A percentile compares a stretch with the other conserved stretches of the same genome.
phyloP scores from a whole-genome alignment of 2,329 filamentous ascomycete species.

The Ascochyta rabiei region DNA sequence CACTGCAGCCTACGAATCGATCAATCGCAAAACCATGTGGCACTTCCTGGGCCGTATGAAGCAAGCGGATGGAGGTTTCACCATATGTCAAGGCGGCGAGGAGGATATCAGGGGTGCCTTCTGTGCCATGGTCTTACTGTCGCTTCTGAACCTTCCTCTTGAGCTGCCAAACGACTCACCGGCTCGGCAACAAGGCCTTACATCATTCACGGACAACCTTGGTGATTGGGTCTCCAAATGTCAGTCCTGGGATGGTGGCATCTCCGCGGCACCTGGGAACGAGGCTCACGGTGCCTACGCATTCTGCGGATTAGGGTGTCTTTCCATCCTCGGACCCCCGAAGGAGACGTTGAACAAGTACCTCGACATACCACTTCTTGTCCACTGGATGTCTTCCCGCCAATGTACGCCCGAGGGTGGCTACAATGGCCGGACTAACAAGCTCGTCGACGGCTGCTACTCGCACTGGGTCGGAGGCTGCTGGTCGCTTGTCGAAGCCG shows the following conservation, averaged over 20 bases:
- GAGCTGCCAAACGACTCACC: constrained; percentile 76
- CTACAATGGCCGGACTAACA: constrained; percentile 93
- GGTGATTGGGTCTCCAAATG: constrained; percentile 82
- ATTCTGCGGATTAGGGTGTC: constrained; percentile 88
- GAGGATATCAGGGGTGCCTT: constrained; percentile 94
- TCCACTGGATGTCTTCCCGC: constrained; percentile 86
- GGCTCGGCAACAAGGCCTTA: constrained; percentile 66
- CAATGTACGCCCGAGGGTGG: constrained; percentile 93
- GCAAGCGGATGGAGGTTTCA: constrained; percentile 86
- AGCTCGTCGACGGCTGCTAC: constrained; percentile 97
- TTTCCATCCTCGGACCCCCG: constrained; percentile 83
- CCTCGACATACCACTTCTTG: constrained; percentile 76
- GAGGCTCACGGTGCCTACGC: constrained; percentile 98
- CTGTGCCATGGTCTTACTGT: constrained; percentile 84
- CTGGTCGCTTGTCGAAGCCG: constrained; percentile 88
- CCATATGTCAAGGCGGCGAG: constrained; percentile 84
- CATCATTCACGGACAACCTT: constrained; percentile 73
- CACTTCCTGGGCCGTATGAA: constrained; percentile 87
- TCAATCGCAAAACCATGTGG: constrained; percentile 88
- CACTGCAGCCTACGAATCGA: constrained; percentile 71
- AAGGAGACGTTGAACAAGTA: constrained; percentile 75
- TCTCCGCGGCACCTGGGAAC: constrained; percentile 80
- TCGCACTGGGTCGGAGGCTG: constrained; percentile 97
- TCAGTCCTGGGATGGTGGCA: constrained; percentile 95
- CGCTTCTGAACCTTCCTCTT: constrained; percentile 81